Evolutionary conservation across 2,329 filamentous ascomycete species (phyloP), one percentile per base, ranked within the genome.

Genomic region (Exophiala sp.): DNA sequence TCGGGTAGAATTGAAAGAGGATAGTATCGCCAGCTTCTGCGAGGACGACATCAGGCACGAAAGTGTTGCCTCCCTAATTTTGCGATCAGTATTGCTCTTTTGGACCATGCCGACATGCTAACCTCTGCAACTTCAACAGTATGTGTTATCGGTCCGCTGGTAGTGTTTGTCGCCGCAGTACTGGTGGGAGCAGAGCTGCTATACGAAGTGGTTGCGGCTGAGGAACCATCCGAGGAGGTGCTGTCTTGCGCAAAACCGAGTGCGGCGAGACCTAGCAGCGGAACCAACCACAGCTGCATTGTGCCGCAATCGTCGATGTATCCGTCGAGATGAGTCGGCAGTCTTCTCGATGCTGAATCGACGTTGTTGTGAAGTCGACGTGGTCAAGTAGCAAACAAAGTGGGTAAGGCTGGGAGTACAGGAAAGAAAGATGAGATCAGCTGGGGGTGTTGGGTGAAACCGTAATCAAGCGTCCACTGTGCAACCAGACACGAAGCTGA

Each of bases 1-100:
- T 74, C 1, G 84, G 82, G 60, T 81, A 85, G 64, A 87, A 86
- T 40, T 78, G 72, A 66, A 82, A 87, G 21, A 60, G 44, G 24
- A 63, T 60, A 7, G 52, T 56, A 46, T 63, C 62, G 47, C 62
- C 62, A 3, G 52, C 45, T 41, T 58, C 24, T 6, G 62, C 62
- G 11, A 53, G 46, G 6, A 54, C 57, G 8, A 61, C 60, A 36
- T 62, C 56, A 11, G 62, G 62, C 6, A 52, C 55, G 47, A 63
- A 63, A 9, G 56, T 58, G 41, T 58, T 50, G 9, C 58, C 62
- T 38, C 46, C 58, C 57, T 62, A 40, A 18, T 33, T 16, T 32
- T 41, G 24, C 24, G 6, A 54, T 51, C 42, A 35, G 32, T 39
- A 45, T 39, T 38, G 34, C 3, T 29, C 20, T 16, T 3, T 47